Conservation (phyloP, 805 yeast genomes). For the Teunomyces cretensis region DNA sequence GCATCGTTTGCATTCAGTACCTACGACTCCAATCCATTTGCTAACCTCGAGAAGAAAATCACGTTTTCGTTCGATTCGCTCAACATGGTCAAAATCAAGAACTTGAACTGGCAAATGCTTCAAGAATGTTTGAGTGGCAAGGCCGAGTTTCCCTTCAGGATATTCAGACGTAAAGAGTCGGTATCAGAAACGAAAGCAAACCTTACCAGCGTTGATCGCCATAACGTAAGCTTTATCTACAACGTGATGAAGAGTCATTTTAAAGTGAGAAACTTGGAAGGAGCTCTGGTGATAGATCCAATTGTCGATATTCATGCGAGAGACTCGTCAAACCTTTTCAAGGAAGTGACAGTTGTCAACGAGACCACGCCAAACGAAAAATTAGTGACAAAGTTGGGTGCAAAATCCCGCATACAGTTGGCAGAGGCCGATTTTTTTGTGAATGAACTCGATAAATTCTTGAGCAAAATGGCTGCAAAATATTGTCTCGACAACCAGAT, state of each 20-base stretch:
- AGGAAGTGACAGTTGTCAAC: constrained; percentile 7
- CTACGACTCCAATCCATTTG: constrained; percentile 33
- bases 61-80: constrained; percentile 30
- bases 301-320: constrained; percentile 5
- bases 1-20: constrained; percentile 35
- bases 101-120: constrained; percentile 19
- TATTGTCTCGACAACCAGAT: constrained; percentile 19
- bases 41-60: constrained; percentile 20
- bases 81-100: constrained; percentile 20
- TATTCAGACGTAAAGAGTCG: constrained; percentile 13
- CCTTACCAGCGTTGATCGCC: constrained; percentile 19
- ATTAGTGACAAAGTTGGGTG: constrained; percentile 7
- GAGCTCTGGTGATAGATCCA: constrained; percentile 22
- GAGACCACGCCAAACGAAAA: constrained; percentile 4
- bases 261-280: constrained; percentile 28
- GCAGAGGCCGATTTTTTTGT: constrained; percentile 21
- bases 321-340: constrained; percentile 18
- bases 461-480: constrained; percentile 22
- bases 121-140: constrained; percentile 30
- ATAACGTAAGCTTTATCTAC: constrained; percentile 31
- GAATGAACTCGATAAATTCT: constrained; percentile 25
- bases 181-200: constrained; percentile 2
- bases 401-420: constrained; percentile 2
- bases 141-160: constrained; percentile 20
- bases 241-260: constrained; percentile 32